These are phyloP conservation scores for Leccinum boreale DNA, from an alignment of 768 basidiomycete genomes.

Conservation along the genomic window DNA sequence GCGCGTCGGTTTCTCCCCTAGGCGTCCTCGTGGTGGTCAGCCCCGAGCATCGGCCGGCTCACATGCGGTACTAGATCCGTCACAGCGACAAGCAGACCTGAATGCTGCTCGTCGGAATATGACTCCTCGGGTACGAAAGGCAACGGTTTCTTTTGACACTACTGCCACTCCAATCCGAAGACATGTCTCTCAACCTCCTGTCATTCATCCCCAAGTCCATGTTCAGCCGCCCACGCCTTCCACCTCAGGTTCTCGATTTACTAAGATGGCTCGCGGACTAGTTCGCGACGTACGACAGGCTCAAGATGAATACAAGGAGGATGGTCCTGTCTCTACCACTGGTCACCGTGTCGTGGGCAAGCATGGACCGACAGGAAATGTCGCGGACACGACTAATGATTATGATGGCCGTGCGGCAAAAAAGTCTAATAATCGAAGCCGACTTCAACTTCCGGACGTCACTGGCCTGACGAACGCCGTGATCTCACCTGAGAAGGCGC, in stretches of 20 bases:
- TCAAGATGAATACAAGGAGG: slow-evolving; percentile 19
- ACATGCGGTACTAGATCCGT: slow-evolving; percentile 9
- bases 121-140: slow-evolving; percentile 34
- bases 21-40: slow-evolving; percentile 58
- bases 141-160: slow-evolving; percentile 28
- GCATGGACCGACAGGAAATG: slow-evolving; percentile 24
- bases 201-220: slow-evolving; percentile 46
- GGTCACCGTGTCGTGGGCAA: slow-evolving; percentile 6
- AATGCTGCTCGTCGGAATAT: slow-evolving; percentile 21
- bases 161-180: slow-evolving; percentile 27
- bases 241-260: slow-evolving; percentile 52
- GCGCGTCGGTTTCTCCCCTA: slow-evolving; percentile 69
- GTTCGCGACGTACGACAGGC: slow-evolving; percentile 52
- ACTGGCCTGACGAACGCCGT: slow-evolving; percentile 81
- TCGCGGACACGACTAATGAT: slow-evolving; percentile 12
- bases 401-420: slow-evolving; percentile 12
- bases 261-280: slow-evolving; percentile 54
- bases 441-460: slow-evolving; percentile 72
- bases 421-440: slow-evolving; percentile 33
- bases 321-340: neutral
- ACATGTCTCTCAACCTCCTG: slow-evolving; percentile 16
- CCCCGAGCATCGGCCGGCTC: slow-evolving; percentile 21
- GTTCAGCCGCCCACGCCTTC: slow-evolving; percentile 64
- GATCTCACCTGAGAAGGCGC: slow-evolving; percentile 63
- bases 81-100: slow-evolving; percentile 14